A percentile compares a stretch with the other conserved stretches of the same genome.
phyloP scores from a whole-genome alignment of 768 basidiomycete genomes.

The Thelephora aurantiotincta region DNA sequence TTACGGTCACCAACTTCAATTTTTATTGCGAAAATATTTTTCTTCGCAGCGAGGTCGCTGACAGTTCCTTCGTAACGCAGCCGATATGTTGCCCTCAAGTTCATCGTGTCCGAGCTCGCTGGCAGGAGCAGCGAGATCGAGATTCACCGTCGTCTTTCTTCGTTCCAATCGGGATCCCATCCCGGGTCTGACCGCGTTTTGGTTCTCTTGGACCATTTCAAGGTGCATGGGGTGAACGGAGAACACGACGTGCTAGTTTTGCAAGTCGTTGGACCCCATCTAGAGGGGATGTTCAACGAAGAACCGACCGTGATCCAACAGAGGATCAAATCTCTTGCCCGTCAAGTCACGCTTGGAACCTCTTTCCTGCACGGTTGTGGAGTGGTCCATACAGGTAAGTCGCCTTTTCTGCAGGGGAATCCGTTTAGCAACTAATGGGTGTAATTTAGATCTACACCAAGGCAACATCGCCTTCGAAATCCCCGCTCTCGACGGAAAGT shows the following conservation, averaged over 20 bases:
- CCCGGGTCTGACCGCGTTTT: not conserved
- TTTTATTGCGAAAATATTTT: too few relatives aligned
- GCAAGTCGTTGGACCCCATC: not conserved
- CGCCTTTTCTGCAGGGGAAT: too few relatives aligned
- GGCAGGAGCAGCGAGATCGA: not conserved
- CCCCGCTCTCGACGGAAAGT: too few relatives aligned
- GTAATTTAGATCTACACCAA: too few relatives aligned
- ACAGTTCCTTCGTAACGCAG: not conserved
- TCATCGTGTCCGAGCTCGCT: not conserved
- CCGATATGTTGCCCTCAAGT: not conserved
- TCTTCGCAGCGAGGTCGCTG: too few relatives aligned
- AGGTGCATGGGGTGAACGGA: not conserved
- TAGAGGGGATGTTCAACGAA: not conserved
- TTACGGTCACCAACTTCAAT: too few relatives aligned
- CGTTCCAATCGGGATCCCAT: too few relatives aligned
- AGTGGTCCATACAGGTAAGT: not conserved
- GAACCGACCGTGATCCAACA: not conserved
- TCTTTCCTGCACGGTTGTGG: not conserved
- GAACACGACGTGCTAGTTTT: not conserved
- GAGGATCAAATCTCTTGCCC: not conserved
- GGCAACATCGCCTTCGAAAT: too few relatives aligned
- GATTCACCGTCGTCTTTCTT: not conserved
- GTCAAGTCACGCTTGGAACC: not conserved
- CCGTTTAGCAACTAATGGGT: too few relatives aligned
- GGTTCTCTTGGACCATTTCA: not conserved